Evolutionary conservation across 768 basidiomycete genomes (phyloP), one percentile per base, ranked within the genome.

Genomic region (Mrakia hoshinonis): DNA sequence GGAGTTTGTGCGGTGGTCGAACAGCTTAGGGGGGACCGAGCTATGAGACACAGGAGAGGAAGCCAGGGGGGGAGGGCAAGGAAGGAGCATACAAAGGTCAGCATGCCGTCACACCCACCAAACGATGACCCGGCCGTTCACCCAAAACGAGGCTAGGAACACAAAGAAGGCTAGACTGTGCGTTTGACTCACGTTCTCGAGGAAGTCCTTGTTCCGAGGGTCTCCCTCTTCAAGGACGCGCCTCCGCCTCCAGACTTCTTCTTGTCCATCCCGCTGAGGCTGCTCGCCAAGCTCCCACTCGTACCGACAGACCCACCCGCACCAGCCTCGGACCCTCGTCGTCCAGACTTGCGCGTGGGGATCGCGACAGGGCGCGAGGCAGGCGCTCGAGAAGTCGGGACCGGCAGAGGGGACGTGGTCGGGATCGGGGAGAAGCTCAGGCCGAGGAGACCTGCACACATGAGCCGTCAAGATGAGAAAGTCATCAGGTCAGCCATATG

Each of bases 211-310:
- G 69, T 60, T 15, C 69, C 31, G 9, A 60, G 22, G n/a, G 51
- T 48, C 69, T 62, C 61, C 48, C 60, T 60, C 31, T 51, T 49
- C 7, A 31, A 7, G 2, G 38, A 54, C 18, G 1, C 49, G 15
- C 47, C 46, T 51, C 58, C 68, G 12, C 60, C 68, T 1, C 69
- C 69, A 12, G 22, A 22, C 61, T 70, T 70, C 61, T 70, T 70
- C 47, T 70, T 70, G 46, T 70, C 69, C 48, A 70, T 34, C 47
- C 69, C 69, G 15, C 48, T 24, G 0, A 70, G 31, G 18, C 47
- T 51, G 18, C 60, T 15, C 1, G 60, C 51, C 20, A 29, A 26
- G 9, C 55, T 34, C n/a, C 58, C 58, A 36, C 58, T 36, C 3
- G 18, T 18, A 36, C 48, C 26, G 48, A n/a, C 26, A 4, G 47